Percentiles rank a stretch among this genome's conserved stretches.
Evolutionary conservation across 148 eudicot species (phyloP).

Genomic region (Bassia scoparia): DNA sequence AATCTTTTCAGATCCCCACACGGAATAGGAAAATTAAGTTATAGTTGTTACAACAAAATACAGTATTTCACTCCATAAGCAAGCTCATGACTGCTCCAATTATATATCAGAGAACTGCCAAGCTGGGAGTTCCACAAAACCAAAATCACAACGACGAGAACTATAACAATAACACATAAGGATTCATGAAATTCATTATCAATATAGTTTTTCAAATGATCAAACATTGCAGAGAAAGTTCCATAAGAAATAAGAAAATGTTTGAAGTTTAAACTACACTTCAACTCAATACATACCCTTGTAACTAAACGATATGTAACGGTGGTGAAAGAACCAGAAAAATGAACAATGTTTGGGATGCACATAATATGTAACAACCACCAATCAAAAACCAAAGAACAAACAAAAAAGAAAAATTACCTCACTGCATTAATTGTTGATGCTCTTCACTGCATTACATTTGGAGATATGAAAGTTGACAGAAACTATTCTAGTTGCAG

Average conservation of each 20-base stretch:
- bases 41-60: not conserved
- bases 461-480: slow-evolving; percentile 21
- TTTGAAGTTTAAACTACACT: slow-evolving; percentile 2
- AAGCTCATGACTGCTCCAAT: not conserved
- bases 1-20: not conserved
- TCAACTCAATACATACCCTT: not conserved
- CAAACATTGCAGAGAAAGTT: slow-evolving; percentile 3
- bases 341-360: not conserved
- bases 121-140: not conserved
- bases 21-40: not conserved
- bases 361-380: slow-evolving; percentile 3
- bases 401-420: slow-evolving; percentile 15
- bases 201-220: not conserved
- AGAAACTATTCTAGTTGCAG: slow-evolving; percentile 42
- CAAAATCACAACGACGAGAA: slow-evolving; percentile 11
- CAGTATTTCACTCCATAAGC: not conserved
- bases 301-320: not conserved
- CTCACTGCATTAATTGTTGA: slow-evolving; percentile 28
- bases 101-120: not conserved
- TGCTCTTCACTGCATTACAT: slow-evolving; percentile 27
- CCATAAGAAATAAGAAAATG: not conserved
- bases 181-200: not conserved
- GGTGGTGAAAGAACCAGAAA: slow-evolving; percentile 8
- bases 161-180: not conserved
- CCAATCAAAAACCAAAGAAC: not conserved